Base-by-base conservation (phyloP, 352 stramenopile species). In the Pythium grandisporangium region DNA sequence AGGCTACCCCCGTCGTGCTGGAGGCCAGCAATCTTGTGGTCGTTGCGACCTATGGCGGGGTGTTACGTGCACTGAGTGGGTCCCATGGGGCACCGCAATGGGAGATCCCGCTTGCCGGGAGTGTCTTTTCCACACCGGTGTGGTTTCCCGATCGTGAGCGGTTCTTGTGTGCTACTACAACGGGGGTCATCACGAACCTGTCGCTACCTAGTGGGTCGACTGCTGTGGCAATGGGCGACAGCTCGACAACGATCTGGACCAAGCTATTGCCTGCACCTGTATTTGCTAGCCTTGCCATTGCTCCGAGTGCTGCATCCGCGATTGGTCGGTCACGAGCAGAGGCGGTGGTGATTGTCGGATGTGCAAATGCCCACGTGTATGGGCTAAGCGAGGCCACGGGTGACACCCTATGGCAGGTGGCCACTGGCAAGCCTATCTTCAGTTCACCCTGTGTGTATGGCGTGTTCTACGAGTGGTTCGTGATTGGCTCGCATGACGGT, bases 401-500 rank as follows among this genome's bases (percentile, higher is more conserved):
- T 1, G 35, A 19, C 0, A 48, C 55, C 13, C 38, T 29, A 7
- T 85, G 72, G 72, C 41, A 50, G 21, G 3, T 72, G 10, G 6
- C 47, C 24, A 82, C 71, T 0, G 32, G 58, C 1, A 78, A 80
- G 25, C 66, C 71, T 6, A 63, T 84, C 37, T 82, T 84, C 42
- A 77, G 66, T 42, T 77, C 68, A 2, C 71, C 68, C 14, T 70
- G 58, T 25, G 37, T 82, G 19, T 82, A 68, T 26, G 6, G 8
- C 5, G 22, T n/a, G n/a, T n/a, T n/a, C n/a, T n/a, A 39, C 14
- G 42, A 39, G 10, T 59, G 19, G 0, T 33, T 56, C 1, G 45
- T 82, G 2, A 52, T 84, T 47, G 68, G 71, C 2, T 84, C 68
- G 33, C 69, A 84, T 23, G 71, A 82, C 27, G 66, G 68, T 0